Base-by-base conservation (phyloP, 306 rosid genomes). In the Vachellia pachyceras region DNA sequence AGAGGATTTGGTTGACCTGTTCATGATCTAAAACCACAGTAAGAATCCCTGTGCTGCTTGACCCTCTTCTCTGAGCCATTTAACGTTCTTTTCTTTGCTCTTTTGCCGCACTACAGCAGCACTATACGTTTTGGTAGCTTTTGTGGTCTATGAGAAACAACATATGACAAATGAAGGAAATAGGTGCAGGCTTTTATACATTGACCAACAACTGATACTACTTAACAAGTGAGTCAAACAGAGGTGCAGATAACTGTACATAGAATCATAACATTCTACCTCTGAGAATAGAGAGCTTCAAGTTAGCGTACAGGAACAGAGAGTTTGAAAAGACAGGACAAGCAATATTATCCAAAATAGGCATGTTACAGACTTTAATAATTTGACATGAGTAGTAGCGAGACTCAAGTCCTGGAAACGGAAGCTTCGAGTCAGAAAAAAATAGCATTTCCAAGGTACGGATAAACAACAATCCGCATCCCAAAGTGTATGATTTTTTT, bases 11-110 rank as follows among this genome's bases (percentile, higher is more conserved):
- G 11, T 67, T 78, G 63, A 89, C 96, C 94, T 91, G 91, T 12
- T 89, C 92, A 80, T 89, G 89, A 84, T 89, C 91, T 42, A 91
- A 86, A 58, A 29, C 89, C 86, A 67, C 91, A 91, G 79, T 87
- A 87, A 66, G 95, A 87, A 86, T 93, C 97, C 46, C 95, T 93
- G 85, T 91, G 99, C 89, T 89, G 77, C 88, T 93, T 93, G 84
- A 93, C 86, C 87, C 91, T 91, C 83, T 95, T 97, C 67, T 95
- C 96, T 52, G 58, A 52, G 10, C 58, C 3, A 9, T 10, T 52
- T 52, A 17, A 18, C 22, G 22, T 52, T 52, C 58, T 52, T 10
- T 52, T 52, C 10, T 75, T 2, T n/a, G n/a, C n/a, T 95, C 97
- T 83, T 93, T 95, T 7, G 33, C 33, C 36, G 58, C 75, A 97